Base-by-base conservation (phyloP, 768 basidiomycete species). In the Boletus pseudo-olivaceus region DNA sequence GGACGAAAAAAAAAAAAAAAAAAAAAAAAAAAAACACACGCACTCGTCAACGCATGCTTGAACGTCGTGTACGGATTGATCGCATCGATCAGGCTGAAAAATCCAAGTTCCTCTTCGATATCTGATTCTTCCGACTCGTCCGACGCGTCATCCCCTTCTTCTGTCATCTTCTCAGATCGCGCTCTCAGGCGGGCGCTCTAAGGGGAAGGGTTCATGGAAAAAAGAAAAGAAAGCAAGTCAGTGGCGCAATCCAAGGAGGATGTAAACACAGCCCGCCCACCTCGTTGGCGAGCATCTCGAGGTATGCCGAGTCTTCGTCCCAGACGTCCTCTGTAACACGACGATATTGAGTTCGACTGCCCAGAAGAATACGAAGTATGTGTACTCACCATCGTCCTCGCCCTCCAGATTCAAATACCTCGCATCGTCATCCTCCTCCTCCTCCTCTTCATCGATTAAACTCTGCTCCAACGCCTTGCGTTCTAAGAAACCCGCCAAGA, bases 291-390 rank as follows among this genome's bases (percentile, higher is more conserved):
- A 95, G 80, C 78, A 92, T 74, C 68, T 94, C 91, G 41, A 93
- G 77, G 66, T 93, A 95, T 7, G 87, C 89, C 8, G 90, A 91
- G 61, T 93, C 90, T 54, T 90, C 87, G 63, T 94, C 92, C 85
- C 88, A 93, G 15, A 93, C 90, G 68, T 95, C 93, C 66, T 90
- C 91, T 85, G 60, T 56, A 35, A 19, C 2, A 43, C 15, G 19
- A 57, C 15, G 2, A 58, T 52, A 20, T 40, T 19, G 20, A 42
- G 37, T 29, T 40, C 35, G 19, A 30, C 3, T 32, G 7, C 4
- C 32, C 47, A 27, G 11, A 14, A 32, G 33, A 30, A 19, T 39
- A 29, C n/a, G 19, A 34, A 30, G 7, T 8, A 17, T 14, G 12
- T 61, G 73, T 26, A 47, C 1, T 54, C 51, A 79, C 84, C 83